Base-by-base conservation (phyloP, 2,329 filamentous ascomycete species). In the Fusarium pseudocircinatum region DNA sequence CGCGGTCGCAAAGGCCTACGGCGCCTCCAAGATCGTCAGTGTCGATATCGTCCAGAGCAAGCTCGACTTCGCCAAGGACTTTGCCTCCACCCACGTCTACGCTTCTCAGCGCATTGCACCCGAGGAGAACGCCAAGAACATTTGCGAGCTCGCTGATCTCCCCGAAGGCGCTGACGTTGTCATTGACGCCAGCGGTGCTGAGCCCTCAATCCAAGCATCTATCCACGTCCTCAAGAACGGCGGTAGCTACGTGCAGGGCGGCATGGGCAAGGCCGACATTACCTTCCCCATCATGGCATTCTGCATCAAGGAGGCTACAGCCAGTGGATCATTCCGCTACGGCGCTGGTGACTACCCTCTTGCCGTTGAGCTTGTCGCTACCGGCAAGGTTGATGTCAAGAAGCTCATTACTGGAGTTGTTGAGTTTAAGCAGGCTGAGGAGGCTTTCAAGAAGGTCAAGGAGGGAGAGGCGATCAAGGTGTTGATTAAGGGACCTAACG, bases 221-320 rank as follows among this genome's bases (percentile, higher is more conserved):
- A 88, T 96, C 77, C 92, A 95, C 82, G 87, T 88, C 26, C 88
- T 95, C 32, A 88, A 91, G 72, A 86, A 86, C 52, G 94, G 94
- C 63, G 94, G 94, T 37, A 91, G 88, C 22, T 96, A 94, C 78
- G 92, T 97, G 14, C 94, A 97, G 84, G 94, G 91, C 67, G 95
- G 95, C 62, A 97, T 98, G 94, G 96, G 96, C 79, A 93, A 92
- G 80, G 83, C 90, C 43, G 94, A 97, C 79, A 95, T 98, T 81
- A 93, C 84, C 14, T 97, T 98, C 85, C 96, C 96, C 58, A 97
- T 98, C 81, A 93, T 96, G 89, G 92, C 93, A 10, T 87, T 97
- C 79, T 97, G 95, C 82, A 88, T 91, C 57, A 98, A 98, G 85
- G 96, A 98, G 86, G 87, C 97, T 58, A 97, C 92, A 16, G 88